Base-by-base conservation (phyloP, 2,329 filamentous ascomycete genomes). In the Aspergillus costaricaensis region DNA sequence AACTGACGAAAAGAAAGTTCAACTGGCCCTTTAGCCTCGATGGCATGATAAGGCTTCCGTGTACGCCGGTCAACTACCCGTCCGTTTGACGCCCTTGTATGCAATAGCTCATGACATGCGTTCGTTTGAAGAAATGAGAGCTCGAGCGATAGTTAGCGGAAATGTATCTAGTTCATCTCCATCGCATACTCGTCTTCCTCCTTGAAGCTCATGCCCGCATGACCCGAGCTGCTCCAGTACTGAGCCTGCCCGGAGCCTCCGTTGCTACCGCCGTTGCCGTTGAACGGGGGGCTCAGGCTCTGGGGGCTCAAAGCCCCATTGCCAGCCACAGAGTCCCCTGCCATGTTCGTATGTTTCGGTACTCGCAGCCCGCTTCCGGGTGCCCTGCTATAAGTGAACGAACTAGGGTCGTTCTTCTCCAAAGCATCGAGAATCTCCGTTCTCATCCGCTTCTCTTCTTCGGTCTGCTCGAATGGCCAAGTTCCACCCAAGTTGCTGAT, bases 381-480 rank as follows among this genome's bases (percentile, higher is more conserved):
- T 15, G 86, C 88, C 62, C 95, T 88, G 23, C 92, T 91, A 79
- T 99, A 99, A 12, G 86, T 85, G 74, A 96, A 93, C n/a, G 84
- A 88, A 36, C 83, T 83, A 7, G 84, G 80, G 48, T 91, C 89
- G 65, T 92, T 95, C 82, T 90, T 93, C 74, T 89, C 83, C 72
- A 97, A 86, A 17, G 94, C 90, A 70, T 96, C 91, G 74, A 92
- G 84, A 51, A 98, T 86, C 76, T 99, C 95, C 1, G 90, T 92
- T 65, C 93, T 91, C 95, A 99, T 98, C 44, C 95, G 90, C 74
- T 89, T 89, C 81, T 98, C 94, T 58, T 98, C 95, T 65, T 99
- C 95, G 2, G 88, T 92, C 66, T 91, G 82, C 70, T 92, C 88
- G 70, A 95, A 93, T 1, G 92, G 91, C 76, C 91, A 90, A 14